These are phyloP conservation scores for Xenosphaeropsis pyriputrescens DNA, from an alignment of 2,329 filamentous ascomycete genomes.

Conservation along the genomic window DNA sequence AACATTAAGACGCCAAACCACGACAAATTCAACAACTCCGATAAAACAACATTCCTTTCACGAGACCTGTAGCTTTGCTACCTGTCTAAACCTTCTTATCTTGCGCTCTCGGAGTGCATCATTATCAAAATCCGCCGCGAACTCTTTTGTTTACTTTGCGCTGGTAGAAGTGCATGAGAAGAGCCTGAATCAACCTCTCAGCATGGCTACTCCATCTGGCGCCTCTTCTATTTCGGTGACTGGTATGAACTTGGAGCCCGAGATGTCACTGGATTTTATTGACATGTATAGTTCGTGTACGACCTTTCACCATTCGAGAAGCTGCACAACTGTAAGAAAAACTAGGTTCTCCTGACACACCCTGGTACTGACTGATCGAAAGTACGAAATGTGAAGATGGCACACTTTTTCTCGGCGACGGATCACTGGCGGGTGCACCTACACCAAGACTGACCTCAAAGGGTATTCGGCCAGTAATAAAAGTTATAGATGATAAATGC, in stretches of 20 bases:
- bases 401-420: slow-evolving; percentile 89
- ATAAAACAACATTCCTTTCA: too few relatives aligned
- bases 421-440: slow-evolving; percentile 77
- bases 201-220: slow-evolving; percentile 12
- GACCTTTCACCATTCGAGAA: slow-evolving; percentile 74
- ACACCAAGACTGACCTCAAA: slow-evolving; percentile 74
- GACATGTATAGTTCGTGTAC: slow-evolving; percentile 42
- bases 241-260: slow-evolving; percentile 9
- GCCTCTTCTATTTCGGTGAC: slow-evolving; percentile 21
- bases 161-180: too few relatives aligned
- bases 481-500: slow-evolving; percentile 91
- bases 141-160: too few relatives aligned
- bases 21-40: too few relatives aligned
- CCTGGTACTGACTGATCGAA: background rate
- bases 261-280: slow-evolving; percentile 2
- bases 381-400: slow-evolving; percentile 56
- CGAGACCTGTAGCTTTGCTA: too few relatives aligned
- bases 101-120: too few relatives aligned
- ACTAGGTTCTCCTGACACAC: background rate
- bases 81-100: too few relatives aligned
- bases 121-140: too few relatives aligned
- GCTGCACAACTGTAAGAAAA: slow-evolving; percentile 63
- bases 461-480: slow-evolving; percentile 82
- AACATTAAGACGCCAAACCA: too few relatives aligned
- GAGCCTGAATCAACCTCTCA: too few relatives aligned